phyloP scores from a whole-genome alignment of 208 protist genomes.

The Leishmania aethiopica region DNA sequence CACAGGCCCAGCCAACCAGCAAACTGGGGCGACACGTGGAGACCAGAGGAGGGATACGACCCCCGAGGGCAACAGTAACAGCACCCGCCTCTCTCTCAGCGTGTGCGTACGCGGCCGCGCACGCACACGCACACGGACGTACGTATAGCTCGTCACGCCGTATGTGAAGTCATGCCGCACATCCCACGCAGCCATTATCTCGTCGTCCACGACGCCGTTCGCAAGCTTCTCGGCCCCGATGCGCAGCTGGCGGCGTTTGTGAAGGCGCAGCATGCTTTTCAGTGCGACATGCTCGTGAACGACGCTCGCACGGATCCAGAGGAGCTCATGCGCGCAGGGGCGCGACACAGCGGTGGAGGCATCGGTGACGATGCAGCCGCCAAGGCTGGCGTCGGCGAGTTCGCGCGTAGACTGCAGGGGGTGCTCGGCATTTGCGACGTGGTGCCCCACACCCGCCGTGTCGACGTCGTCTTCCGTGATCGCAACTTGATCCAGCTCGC shows the following conservation, averaged over 20 bases:
- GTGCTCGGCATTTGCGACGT: constrained; percentile 65
- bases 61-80: background rate
- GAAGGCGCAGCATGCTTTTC: constrained; percentile 59
- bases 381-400: constrained; percentile 37
- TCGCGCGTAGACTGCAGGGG: constrained; percentile 60
- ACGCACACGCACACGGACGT: background rate
- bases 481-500: constrained; percentile 65
- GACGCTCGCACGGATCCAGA: constrained; percentile 43
- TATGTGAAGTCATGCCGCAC: constrained; percentile 10
- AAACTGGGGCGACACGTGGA: background rate
- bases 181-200: constrained; percentile 81
- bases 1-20: background rate
- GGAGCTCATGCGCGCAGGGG: background rate
- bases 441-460: constrained; percentile 42
- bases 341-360: background rate
- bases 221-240: constrained; percentile 45
- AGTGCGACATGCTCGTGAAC: constrained; percentile 91
- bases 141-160: background rate
- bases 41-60: background rate
- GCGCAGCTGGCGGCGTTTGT: constrained; percentile 81
- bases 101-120: background rate
- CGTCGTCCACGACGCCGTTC: constrained; percentile 75
- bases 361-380: background rate
- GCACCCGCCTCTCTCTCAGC: background rate
- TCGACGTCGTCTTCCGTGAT: constrained; percentile 79